These are phyloP conservation scores for Irpex sp. DNA, from an alignment of 1,284 basidiomycete species.

Conservation along the genomic window DNA sequence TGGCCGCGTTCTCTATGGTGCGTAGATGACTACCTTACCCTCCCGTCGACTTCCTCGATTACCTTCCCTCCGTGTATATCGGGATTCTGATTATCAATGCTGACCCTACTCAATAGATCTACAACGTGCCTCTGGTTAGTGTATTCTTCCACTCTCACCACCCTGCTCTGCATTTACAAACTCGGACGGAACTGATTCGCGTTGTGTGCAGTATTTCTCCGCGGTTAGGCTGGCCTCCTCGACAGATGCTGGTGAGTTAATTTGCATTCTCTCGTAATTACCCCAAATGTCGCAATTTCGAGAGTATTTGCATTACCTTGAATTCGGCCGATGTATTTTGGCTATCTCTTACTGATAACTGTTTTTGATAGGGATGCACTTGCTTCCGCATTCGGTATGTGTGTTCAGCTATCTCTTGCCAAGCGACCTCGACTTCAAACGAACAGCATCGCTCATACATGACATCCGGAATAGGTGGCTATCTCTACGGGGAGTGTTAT, in stretches of 20 bases:
- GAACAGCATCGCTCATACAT: constrained; percentile 7
- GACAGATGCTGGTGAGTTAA: constrained; percentile 59
- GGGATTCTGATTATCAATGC: constrained; percentile 13
- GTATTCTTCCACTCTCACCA: neutral
- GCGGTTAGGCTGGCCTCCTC: constrained; percentile 78
- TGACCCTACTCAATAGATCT: constrained; percentile 50
- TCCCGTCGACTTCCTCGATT: neutral
- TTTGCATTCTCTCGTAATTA: constrained; percentile 6
- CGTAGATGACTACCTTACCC: constrained; percentile 24
- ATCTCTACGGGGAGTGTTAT: constrained; percentile 79
- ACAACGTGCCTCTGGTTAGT: constrained; percentile 77
- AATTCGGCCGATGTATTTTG: neutral
- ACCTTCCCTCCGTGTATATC: constrained; percentile 2
- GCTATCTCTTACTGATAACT: constrained; percentile 7
- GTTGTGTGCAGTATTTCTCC: constrained; percentile 64
- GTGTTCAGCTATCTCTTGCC: constrained; percentile 3
- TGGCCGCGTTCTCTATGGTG: constrained; percentile 79
- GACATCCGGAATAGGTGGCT: constrained; percentile 46
- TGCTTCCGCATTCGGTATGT: constrained; percentile 84
- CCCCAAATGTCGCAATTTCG: neutral
- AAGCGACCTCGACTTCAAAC: constrained; percentile 11
- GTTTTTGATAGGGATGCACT: constrained; percentile 54
- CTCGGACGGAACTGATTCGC: neutral
- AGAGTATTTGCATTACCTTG: neutral
- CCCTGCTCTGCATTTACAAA: neutral